Percentiles rank a stretch among this genome's conserved stretches.
phyloP scores from a whole-genome alignment of 2,329 filamentous ascomycete genomes.

The Pseudogymnoascus sp. region DNA sequence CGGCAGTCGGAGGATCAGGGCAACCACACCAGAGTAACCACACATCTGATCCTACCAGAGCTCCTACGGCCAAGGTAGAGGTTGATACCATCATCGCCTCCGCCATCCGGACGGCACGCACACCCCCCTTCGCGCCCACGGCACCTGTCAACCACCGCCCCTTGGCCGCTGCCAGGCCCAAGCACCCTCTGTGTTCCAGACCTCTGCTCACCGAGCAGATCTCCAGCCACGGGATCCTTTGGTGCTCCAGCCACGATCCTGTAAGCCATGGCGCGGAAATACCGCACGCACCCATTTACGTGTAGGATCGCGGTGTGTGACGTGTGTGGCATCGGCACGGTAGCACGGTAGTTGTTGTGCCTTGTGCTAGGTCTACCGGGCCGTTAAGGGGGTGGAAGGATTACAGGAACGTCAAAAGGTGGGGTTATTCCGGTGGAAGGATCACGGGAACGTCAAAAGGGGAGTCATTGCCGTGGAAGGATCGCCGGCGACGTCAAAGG shows the following conservation, averaged over 20 bases:
- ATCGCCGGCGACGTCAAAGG: background rate
- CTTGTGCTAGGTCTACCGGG: no score
- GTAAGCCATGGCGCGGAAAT: background rate
- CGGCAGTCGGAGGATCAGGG: background rate
- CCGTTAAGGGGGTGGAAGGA: background rate
- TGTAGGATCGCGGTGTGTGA: background rate
- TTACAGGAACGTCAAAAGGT: no score
- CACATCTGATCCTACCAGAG: background rate
- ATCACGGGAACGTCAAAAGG: background rate
- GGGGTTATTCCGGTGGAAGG: background rate
- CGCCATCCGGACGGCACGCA: background rate
- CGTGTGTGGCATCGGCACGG: no score
- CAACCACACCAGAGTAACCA: no score
- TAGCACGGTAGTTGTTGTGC: background rate
- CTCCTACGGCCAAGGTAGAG: background rate
- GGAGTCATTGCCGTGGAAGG: background rate
- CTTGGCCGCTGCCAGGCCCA: background rate
- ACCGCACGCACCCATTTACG: background rate
- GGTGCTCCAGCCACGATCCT: background rate
- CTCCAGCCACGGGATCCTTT: background rate
- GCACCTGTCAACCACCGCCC: background rate
- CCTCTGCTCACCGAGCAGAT: background rate
- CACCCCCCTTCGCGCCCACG: background rate
- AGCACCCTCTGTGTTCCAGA: slow-evolving; percentile 1
- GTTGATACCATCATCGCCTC: background rate